Conservation (phyloP, 345 rosid genomes). For the Mallotus nudiflorus region DNA sequence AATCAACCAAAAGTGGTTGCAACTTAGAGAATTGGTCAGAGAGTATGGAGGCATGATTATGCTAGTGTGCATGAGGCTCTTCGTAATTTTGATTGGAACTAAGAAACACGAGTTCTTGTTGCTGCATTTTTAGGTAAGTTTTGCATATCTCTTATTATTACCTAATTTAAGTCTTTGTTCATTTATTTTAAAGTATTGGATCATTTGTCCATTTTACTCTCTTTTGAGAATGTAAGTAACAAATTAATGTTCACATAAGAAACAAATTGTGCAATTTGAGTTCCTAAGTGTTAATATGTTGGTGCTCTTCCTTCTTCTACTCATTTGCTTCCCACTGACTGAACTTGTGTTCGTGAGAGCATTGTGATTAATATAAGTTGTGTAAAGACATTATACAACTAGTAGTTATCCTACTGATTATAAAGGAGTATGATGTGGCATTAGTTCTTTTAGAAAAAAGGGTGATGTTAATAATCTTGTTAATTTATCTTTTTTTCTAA, state of each 20-base stretch:
- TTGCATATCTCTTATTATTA: neutral
- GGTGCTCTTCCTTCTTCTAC: neutral
- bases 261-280: too few relatives aligned
- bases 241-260: neutral
- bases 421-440: neutral
- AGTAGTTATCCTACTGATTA: neutral
- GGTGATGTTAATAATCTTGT: neutral
- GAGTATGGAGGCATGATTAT: constrained; percentile 76
- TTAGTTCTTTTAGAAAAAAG: neutral
- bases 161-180: neutral
- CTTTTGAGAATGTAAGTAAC: neutral
- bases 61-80: constrained; percentile 74
- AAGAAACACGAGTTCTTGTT: constrained; percentile 56
- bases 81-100: constrained; percentile 75
- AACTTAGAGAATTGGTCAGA: constrained; percentile 80
- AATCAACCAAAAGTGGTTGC: constrained; percentile 69
- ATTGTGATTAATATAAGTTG: neutral
- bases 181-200: neutral
- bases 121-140: constrained; percentile 67
- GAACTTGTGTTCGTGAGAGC: neutral
- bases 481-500: too few relatives aligned
- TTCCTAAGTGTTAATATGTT: neutral
- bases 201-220: neutral
- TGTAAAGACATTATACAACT: neutral
- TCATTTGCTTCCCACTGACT: neutral